Conservation (phyloP, 1,284 basidiomycete genomes). For the Apiotrichum gamsii region DNA sequence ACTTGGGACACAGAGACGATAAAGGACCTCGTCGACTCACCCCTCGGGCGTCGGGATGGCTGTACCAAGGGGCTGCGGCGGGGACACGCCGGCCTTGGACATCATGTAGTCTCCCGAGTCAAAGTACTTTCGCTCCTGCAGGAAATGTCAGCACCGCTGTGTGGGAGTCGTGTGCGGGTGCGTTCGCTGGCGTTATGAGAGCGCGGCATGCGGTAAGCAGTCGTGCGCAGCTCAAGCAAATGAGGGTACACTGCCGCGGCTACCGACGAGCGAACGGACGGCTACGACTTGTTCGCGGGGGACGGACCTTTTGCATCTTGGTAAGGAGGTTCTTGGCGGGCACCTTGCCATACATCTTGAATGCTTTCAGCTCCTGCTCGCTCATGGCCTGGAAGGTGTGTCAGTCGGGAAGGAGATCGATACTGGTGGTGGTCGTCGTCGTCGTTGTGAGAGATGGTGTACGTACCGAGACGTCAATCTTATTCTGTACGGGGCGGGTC, state of each 20-base stretch:
- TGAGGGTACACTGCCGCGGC: no score
- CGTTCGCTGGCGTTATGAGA: no score
- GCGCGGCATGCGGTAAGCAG: no score
- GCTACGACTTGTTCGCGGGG: no score
- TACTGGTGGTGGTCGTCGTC: neutral
- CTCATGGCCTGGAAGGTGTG: conserved; percentile 49
- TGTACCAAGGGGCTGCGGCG: conserved; percentile 81
- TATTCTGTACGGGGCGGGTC: conserved; percentile 36
- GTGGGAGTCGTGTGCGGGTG: no score
- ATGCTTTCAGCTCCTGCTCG: conserved; percentile 89
- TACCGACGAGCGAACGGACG: no score
- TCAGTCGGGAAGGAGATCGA: neutral
- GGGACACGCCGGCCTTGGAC: conserved; percentile 83
- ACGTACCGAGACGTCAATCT: conserved; percentile 45
- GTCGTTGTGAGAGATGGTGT: neutral
- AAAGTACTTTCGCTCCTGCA: conserved; percentile 92
- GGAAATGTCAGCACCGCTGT: no score
- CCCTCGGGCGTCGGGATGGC: conserved; percentile 93
- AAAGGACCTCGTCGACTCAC: conserved; percentile 59
- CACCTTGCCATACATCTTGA: conserved; percentile 89
- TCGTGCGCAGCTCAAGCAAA: no score
- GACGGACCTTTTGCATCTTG: conserved; percentile 84
- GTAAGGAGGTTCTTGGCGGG: conserved; percentile 85
- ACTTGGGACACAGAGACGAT: neutral
- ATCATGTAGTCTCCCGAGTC: conserved; percentile 96